A percentile compares a stretch with the other conserved stretches of the same genome.
Evolutionary conservation across 495 filamentous ascomycete species (phyloP).

Genomic region (Penicillium subrubescens): DNA sequence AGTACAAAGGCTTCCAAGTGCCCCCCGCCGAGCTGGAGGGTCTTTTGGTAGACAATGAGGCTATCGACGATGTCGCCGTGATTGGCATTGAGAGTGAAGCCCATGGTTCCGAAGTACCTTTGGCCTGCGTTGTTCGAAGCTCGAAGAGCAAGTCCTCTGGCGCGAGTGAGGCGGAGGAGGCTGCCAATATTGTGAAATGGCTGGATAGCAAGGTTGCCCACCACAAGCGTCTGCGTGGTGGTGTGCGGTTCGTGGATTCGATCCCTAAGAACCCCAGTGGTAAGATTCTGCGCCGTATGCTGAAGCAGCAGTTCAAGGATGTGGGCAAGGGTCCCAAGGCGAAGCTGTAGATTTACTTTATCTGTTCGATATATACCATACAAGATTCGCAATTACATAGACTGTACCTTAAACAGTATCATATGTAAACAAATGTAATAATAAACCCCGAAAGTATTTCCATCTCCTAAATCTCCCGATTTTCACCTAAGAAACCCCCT

Average conservation of each 20-base stretch:
- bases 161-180: slow-evolving; percentile 52
- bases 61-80: slow-evolving; percentile 83
- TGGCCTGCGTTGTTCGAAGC: slow-evolving; percentile 74
- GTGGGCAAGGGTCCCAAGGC: slow-evolving; percentile 40
- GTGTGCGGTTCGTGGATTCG: slow-evolving; percentile 76
- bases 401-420: background rate
- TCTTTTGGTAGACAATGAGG: slow-evolving; percentile 67
- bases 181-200: slow-evolving; percentile 63
- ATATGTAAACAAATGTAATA: background rate
- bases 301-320: slow-evolving; percentile 58
- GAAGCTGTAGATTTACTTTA: slow-evolving; percentile 37
- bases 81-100: slow-evolving; percentile 73
- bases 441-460: background rate
- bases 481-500: too few relatives aligned
- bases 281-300: slow-evolving; percentile 80
- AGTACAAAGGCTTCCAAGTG: slow-evolving; percentile 88
- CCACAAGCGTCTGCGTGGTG: slow-evolving; percentile 81
- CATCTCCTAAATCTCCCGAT: background rate
- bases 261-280: slow-evolving; percentile 86
- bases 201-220: slow-evolving; percentile 62
- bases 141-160: slow-evolving; percentile 56
- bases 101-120: slow-evolving; percentile 77
- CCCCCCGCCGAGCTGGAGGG: slow-evolving; percentile 86
- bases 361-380: slow-evolving; percentile 3
- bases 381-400: background rate